These are phyloP conservation scores for Lomentospora prolificans DNA, from an alignment of 2,329 filamentous ascomycete species.

Conservation along the genomic window DNA sequence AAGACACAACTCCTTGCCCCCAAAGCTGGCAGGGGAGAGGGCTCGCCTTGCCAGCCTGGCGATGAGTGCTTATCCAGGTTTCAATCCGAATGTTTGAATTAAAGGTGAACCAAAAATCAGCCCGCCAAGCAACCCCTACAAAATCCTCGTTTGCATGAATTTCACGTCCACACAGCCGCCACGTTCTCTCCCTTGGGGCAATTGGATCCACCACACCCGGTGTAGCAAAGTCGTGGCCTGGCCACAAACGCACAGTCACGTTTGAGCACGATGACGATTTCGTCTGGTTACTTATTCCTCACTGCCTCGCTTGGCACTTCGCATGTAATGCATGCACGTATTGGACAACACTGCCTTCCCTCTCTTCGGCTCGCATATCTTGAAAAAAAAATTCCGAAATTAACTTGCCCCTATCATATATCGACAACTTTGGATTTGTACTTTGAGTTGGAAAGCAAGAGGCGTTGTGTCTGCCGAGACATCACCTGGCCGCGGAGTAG, in stretches of 20 bases:
- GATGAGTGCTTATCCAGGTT: no score
- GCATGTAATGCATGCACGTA: not conserved
- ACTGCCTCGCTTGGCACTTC: not conserved
- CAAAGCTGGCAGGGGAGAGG: not conserved
- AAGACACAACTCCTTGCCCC: not conserved
- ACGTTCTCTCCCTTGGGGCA: not conserved
- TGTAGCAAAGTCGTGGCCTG: not conserved
- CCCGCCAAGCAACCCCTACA: not conserved
- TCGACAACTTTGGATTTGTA: no score
- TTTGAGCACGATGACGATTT: not conserved
- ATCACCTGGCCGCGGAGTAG: no score
- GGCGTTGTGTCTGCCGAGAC: no score
- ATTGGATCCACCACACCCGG: not conserved
- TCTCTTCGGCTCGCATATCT: no score
- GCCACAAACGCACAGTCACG: not conserved
- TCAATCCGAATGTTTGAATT: no score
- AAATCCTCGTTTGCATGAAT: not conserved
- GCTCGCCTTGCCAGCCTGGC: no score
- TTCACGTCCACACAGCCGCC: constrained; percentile 1
- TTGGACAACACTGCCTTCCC: not conserved
- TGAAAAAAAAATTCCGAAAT: no score
- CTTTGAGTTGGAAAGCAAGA: no score
- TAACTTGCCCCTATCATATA: no score
- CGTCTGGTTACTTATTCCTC: not conserved
- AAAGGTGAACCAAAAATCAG: no score